Conservation (phyloP, 2,329 filamentous ascomycete genomes). For the Dothistroma pini region DNA sequence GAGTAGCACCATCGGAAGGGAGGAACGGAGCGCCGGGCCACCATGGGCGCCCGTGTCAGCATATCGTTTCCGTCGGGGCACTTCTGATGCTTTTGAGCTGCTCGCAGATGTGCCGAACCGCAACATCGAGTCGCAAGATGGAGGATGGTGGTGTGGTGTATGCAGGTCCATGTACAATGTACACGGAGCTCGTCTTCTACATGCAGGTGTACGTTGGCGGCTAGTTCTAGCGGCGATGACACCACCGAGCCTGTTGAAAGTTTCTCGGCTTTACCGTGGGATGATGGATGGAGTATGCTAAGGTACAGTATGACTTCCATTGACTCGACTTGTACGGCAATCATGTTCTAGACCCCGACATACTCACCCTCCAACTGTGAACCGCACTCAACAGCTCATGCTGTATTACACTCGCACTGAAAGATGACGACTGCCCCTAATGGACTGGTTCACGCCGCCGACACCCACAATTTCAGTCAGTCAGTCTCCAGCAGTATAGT, state of each 20-base stretch:
- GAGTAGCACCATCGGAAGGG: no score
- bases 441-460: constrained; percentile 29
- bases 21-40: no score
- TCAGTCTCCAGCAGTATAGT: not conserved
- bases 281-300: not conserved
- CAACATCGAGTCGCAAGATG: not conserved
- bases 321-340: not conserved
- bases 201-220: not conserved
- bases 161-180: not conserved
- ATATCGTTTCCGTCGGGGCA: no score
- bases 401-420: constrained; percentile 5
- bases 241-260: not conserved
- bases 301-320: no score
- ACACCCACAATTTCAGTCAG: constrained; percentile 22
- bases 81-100: not conserved
- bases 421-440: constrained; percentile 27
- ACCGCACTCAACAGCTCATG: constrained; percentile 6
- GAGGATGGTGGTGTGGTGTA: not conserved
- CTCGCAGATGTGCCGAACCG: not conserved
- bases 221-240: not conserved
- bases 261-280: not conserved
- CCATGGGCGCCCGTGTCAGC: no score
- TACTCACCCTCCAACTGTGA: not conserved
- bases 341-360: not conserved
- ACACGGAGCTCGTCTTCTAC: not conserved